Evolutionary conservation across 768 basidiomycete species (phyloP).

Genomic region (Phlebiopsis flavidoalba): DNA sequence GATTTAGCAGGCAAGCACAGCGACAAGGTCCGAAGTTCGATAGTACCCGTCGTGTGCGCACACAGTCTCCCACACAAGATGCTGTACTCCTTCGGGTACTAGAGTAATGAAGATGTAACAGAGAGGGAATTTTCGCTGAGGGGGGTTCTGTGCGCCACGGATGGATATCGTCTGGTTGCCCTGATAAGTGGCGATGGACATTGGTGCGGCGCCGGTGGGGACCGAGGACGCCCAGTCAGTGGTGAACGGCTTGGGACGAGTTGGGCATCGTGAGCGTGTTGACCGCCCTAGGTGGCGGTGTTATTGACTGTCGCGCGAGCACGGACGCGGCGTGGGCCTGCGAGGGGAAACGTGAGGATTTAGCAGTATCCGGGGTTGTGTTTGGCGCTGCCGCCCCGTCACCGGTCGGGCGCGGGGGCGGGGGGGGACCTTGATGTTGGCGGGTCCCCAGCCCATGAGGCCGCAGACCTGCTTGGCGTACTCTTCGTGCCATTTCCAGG

Average conservation of each 20-base stretch:
- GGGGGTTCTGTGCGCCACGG: constrained; percentile 37
- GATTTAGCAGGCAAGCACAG: constrained; percentile 87
- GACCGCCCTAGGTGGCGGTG: constrained; percentile 30
- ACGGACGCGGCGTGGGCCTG: constrained; percentile 65
- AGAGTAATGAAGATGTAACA: too few relatives aligned
- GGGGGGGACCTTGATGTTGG: constrained; percentile 67
- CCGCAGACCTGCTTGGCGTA: constrained; percentile 85
- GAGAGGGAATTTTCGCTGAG: too few relatives aligned
- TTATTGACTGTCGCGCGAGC: constrained; percentile 61
- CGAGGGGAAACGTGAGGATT: constrained; percentile 80
- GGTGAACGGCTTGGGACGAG: constrained; percentile 73
- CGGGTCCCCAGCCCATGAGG: constrained; percentile 84
- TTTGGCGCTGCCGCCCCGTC: constrained; percentile 64
- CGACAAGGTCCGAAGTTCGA: constrained; percentile 95
- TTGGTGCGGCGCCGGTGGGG: constrained; percentile 26
- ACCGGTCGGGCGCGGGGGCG: constrained; percentile 51
- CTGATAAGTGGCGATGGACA: constrained; percentile 28
- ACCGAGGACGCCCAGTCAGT: constrained; percentile 68
- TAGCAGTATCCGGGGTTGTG: constrained; percentile 86
- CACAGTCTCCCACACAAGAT: constrained; percentile 93
- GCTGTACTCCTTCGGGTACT: constrained; percentile 82
- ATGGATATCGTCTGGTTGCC: constrained; percentile 30
- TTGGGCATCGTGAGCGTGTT: constrained; percentile 73
- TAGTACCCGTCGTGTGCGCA: constrained; percentile 89
- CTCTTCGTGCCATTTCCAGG: constrained; percentile 97